Base-by-base conservation (phyloP, 495 filamentous ascomycete species). In the Xylaria sp. region DNA sequence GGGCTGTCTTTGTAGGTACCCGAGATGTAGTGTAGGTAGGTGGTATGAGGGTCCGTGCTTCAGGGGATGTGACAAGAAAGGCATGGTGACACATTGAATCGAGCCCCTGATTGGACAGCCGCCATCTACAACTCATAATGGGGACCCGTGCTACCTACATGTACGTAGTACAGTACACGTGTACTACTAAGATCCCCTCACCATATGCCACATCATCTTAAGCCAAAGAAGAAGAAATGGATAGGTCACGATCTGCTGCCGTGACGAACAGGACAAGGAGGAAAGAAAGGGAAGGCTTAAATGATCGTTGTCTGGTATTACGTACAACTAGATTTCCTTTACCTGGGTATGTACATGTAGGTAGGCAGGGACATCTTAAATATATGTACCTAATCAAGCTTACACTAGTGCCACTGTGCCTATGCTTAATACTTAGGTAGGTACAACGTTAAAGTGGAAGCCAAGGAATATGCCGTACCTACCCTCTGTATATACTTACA, bases 1-100 rank as follows among this genome's bases (percentile, higher is more conserved):
- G 43, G 41, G 11, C 14, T 9, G 52, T 29, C 59, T 35, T 26
- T 14, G 41, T 44, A 63, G 11, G 43, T 64, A 64, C 5, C 24
- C 17, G 24, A n/a, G 17, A 59, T n/a, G 33, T 58, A 58, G 29
- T 58, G 17, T n/a, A 11, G 11, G 5, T n/a, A 37, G 7, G 31
- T 31, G 33, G 33, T 7, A 6, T 24, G 12, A 67, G 43, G 64
- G 48, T 67, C 64, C 19, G 64, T 67, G 64, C 48, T 53, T 29
- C 50, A 67, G 46, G 63, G 48, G 64, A 67, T 55, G 48, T 40
- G 46, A 62, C 59, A 43, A 62, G 37, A 62, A 62, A 29, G 37
- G 59, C 35, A 43, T 62, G 59, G 37, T 43, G 59, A 33, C 44
- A 35, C 62, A 40, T 5, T 0, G 35, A 33, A 53, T 40, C 5